Percentiles rank a stretch among this genome's conserved stretches.
Evolutionary conservation across 2,329 filamentous ascomycete genomes (phyloP).

Genomic region (Orbilia ellipsospora): DNA sequence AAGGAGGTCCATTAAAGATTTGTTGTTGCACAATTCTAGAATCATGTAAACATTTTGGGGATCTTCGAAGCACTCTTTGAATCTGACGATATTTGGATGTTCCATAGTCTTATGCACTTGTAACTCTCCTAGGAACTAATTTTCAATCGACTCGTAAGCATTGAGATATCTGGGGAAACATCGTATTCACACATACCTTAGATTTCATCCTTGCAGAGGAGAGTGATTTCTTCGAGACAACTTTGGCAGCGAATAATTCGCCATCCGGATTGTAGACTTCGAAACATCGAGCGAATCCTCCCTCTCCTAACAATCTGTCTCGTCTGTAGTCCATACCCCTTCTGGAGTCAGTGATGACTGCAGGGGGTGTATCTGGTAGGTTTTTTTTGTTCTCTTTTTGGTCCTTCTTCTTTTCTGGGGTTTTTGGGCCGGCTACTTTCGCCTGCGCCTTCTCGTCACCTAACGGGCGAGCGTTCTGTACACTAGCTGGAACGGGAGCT

Average conservation of each 20-base stretch:
- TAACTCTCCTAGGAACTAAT: slow-evolving; percentile 79
- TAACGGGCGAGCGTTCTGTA: slow-evolving; percentile 48
- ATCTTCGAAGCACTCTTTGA: slow-evolving; percentile 92
- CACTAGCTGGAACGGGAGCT: slow-evolving; percentile 49
- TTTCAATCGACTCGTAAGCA: neutral
- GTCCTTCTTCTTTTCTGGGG: slow-evolving; percentile 56
- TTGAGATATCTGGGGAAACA: neutral
- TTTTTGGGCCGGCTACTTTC: slow-evolving; percentile 49
- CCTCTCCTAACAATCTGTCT: slow-evolving; percentile 58
- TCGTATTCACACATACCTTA: slow-evolving; percentile 53
- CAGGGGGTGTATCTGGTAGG: slow-evolving; percentile 58
- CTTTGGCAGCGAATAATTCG: slow-evolving; percentile 59
- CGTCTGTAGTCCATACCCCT: slow-evolving; percentile 58
- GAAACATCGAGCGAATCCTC: slow-evolving; percentile 59
- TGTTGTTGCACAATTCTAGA: slow-evolving; percentile 92
- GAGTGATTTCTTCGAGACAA: slow-evolving; percentile 59
- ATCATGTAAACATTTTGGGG: slow-evolving; percentile 91
- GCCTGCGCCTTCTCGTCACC: slow-evolving; percentile 43
- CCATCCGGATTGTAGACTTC: slow-evolving; percentile 59
- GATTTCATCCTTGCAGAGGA: slow-evolving; percentile 57
- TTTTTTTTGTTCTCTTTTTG: slow-evolving; percentile 59
- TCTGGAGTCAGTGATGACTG: slow-evolving; percentile 57
- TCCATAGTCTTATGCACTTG: slow-evolving; percentile 99
- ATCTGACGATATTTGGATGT: slow-evolving; percentile 94
- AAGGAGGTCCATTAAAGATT: slow-evolving; percentile 89